Percentiles rank a stretch among this genome's conserved stretches.
These are phyloP conservation scores for Calcarisporium arbuscula DNA, from an alignment of 2,329 filamentous ascomycete species.

Conservation along the genomic window DNA sequence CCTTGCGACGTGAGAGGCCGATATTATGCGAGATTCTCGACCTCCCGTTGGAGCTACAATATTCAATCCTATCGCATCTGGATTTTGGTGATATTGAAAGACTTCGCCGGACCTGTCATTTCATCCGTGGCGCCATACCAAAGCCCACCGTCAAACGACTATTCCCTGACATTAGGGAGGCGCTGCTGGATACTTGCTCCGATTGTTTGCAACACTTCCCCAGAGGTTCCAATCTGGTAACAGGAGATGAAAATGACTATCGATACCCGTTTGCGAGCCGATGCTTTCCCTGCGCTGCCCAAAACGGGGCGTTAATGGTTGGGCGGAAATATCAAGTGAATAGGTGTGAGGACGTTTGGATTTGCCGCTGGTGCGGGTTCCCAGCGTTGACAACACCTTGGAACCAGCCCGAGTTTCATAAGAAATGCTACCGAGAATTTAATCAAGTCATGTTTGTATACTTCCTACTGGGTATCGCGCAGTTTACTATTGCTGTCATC, in stretches of 20 bases:
- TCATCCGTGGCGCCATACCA: conserved; percentile 27
- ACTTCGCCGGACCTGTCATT: conserved; percentile 33
- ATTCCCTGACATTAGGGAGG: conserved; percentile 25
- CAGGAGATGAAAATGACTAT: conserved; percentile 19
- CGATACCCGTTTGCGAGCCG: conserved; percentile 31
- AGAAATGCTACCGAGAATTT: conserved; percentile 31
- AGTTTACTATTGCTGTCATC: conserved; percentile 28
- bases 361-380: conserved; percentile 39
- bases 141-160: conserved; percentile 27
- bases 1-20: not conserved
- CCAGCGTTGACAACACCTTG: conserved; percentile 25
- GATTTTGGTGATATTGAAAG: conserved; percentile 36
- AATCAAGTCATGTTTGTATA: conserved; percentile 29
- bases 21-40: conserved; percentile 22
- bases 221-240: conserved; percentile 24
- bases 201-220: conserved; percentile 30
- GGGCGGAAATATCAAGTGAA: conserved; percentile 31
- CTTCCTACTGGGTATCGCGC: conserved; percentile 30
- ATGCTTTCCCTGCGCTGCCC: conserved; percentile 33
- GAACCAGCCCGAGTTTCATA: conserved; percentile 34
- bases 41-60: conserved; percentile 35
- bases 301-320: conserved; percentile 26
- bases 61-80: conserved; percentile 32
- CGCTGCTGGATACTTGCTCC: conserved; percentile 33
- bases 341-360: conserved; percentile 26